These are phyloP conservation scores for Pythium pyrilobum DNA, from an alignment of 352 stramenopile species.

Conservation along the genomic window DNA sequence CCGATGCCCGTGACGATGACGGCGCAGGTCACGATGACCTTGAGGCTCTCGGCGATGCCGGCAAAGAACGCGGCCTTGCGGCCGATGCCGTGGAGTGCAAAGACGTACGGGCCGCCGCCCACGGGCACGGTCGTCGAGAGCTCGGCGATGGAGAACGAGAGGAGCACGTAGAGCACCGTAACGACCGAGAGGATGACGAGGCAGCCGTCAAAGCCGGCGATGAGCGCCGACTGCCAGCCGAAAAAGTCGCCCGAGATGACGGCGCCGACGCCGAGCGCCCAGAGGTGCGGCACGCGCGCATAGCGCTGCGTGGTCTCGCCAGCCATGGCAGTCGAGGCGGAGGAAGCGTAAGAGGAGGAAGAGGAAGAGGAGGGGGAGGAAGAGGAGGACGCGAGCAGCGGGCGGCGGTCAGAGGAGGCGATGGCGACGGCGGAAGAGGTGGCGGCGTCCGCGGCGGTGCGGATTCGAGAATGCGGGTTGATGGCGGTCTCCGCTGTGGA, in stretches of 20 bases:
- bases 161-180: conserved; percentile 59
- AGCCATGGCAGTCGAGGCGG: conserved; percentile 9
- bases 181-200: conserved; percentile 55
- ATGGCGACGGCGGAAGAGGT: neutral
- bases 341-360: neutral
- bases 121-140: conserved; percentile 52
- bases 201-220: conserved; percentile 57
- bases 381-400: neutral
- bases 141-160: conserved; percentile 71
- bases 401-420: neutral
- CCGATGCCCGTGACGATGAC: conserved; percentile 51
- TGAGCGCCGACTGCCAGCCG: conserved; percentile 60
- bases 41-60: conserved; percentile 57
- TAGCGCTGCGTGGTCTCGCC: conserved; percentile 36
- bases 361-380: neutral
- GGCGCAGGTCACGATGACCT: conserved; percentile 45
- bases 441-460: neutral
- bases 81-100: conserved; percentile 55
- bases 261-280: conserved; percentile 56
- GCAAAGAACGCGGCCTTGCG: conserved; percentile 48
- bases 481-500: too few species aligned
- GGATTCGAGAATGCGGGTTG: too few species aligned
- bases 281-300: conserved; percentile 54
- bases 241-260: conserved; percentile 73
- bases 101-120: conserved; percentile 64